Base-by-base conservation (phyloP, 306 rosid genomes). In the Pueraria montana region DNA sequence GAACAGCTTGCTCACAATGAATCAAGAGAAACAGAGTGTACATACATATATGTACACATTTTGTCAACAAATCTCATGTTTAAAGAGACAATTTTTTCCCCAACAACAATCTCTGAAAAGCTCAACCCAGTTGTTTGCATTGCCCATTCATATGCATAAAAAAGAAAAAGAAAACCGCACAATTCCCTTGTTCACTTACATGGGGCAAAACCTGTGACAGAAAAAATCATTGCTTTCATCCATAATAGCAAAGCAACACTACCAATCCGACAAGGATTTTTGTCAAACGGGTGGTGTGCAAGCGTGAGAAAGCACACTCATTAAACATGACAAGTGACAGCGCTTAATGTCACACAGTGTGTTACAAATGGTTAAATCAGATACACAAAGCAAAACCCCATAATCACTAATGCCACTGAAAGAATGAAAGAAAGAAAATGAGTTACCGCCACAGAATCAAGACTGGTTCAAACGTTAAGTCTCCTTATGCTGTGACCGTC, bases 1-100 rank as follows among this genome's bases (percentile, higher is more conserved):
- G 55, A 75, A 42, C 40, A 74, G 34, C 67, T 56, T 55, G 52
- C 79, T 74, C 68, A 21, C 65, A 74, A 53, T 13, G 58, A 59
- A 59, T 58, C 40, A 59, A 38, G 42, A 59, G 63, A 56, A 56
- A 52, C 63, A 18, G 12, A 55, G 27, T 49, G 18, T 49, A 49
- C 55, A 13, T 13, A 49, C 18, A 2, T 12, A 27, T 27, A 27
- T 27, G 32, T 27, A 27, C 32, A 27, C 32, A 10, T 46, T 42
- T 9, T 42, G 11, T 6, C 68, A 62, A 62, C 18, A 62, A 26
- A 27, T 62, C 42, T 59, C 40, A 27, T 14, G 20, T n/a, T 62
- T 26, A 11, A 27, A 11, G 9, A 62, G 18, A 27, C 68, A 3
- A 0, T 27, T 62, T 26, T 26, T 26, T 27, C 27, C 6, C 40